Evolutionary conservation across 352 stramenopile species (phyloP), one percentile per base, ranked within the genome.

Genomic region (Pythium plurisporium): DNA sequence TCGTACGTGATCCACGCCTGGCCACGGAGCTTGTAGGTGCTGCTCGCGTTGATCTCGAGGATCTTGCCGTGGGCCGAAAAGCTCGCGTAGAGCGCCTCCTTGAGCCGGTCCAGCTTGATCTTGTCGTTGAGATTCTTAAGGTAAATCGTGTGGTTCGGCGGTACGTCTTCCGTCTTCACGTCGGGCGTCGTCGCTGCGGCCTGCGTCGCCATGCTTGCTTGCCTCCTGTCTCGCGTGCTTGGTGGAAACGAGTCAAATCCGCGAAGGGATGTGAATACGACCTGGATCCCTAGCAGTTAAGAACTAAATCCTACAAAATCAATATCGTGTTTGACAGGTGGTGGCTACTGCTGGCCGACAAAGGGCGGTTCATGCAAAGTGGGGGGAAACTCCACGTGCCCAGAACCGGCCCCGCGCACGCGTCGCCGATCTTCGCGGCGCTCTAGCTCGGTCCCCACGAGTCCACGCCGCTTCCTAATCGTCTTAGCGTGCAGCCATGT

Each of bases 111-210:
- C 52, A 82, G 70, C 71, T 98, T 98, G 75, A 97, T 96, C 73
- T 98, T 97, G 66, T 98, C 91, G 48, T 97, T 96, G 40, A 97
- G 75, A 72, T 98, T 98, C 69, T 95, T 94, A 41, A 97, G 58
- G 69, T 98, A 98, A n/a, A 98, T 71, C 51, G 89, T 97, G 63
- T 97, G 76, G 70, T 94, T 96, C 10, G 89, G 87, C 64, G 76
- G 80, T 58, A 75, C 69, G 56, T 91, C 84, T 60, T 74, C 78
- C 12, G 71, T 83, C 51, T 54, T 50, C 17, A 62, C 17, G 43
- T 23, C 42, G 26, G 42, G 15, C 22, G 55, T 34, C 30, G 46
- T 55, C 22, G 30, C 46, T 45, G 45, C n/a, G 22, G 25, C 42
- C 33, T 22, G 19, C 23, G 42, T 47, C 30, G 52, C 23, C 14